Conservation (phyloP, 2,329 filamentous ascomycete genomes). For the Phialophora expanda region DNA sequence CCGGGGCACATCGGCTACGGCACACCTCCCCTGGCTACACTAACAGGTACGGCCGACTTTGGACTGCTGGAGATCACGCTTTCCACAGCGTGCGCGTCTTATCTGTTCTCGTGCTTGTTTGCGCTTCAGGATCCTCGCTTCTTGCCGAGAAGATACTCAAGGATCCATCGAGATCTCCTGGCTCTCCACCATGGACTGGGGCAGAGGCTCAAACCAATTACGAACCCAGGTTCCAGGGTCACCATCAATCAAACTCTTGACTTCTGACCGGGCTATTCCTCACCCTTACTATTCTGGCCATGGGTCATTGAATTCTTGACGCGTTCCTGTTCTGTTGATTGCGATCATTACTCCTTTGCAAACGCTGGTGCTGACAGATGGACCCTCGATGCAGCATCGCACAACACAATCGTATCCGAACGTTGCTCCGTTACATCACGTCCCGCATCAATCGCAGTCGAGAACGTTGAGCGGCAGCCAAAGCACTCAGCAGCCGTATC, state of each 20-base stretch:
- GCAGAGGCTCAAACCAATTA: constrained; percentile 13
- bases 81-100: constrained; percentile 1
- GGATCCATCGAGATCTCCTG: constrained; percentile 17
- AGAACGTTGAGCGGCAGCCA: constrained; percentile 37
- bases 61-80: constrained; percentile 2
- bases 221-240: constrained; percentile 9
- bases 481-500: constrained; percentile 35
- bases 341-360: constrained; percentile 8
- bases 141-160: constrained; percentile 16
- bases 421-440: constrained; percentile 36
- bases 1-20: constrained; percentile 4
- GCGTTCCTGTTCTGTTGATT: constrained; percentile 10
- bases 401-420: constrained; percentile 37
- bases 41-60: constrained; percentile 11
- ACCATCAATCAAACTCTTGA: constrained; percentile 13
- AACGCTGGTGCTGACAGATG: constrained; percentile 31
- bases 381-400: constrained; percentile 39
- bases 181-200: constrained; percentile 18
- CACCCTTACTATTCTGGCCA: neutral
- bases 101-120: neutral
- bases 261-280: constrained; percentile 5
- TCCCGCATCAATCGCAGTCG: constrained; percentile 42
- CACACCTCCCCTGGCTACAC: constrained; percentile 3
- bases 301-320: constrained; percentile 1
- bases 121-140: constrained; percentile 19